Percentiles rank a stretch among this genome's conserved stretches.
Evolutionary conservation across 305 asterid species (phyloP).

Genomic region (Ruellia speciosa): DNA sequence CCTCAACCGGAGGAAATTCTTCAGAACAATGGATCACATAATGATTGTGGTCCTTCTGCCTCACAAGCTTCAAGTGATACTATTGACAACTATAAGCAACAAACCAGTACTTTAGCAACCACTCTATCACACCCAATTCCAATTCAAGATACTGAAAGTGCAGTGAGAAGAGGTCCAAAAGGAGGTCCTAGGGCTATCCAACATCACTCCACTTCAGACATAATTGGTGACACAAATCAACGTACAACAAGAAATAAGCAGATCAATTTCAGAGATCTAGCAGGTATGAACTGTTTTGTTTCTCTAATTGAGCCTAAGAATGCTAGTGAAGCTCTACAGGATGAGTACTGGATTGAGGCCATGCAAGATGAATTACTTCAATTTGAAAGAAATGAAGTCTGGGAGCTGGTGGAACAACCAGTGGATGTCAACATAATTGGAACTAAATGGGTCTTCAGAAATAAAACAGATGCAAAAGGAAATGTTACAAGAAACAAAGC

Average conservation of each 20-base stretch:
- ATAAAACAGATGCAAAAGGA: background rate
- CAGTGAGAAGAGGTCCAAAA: too few relatives aligned
- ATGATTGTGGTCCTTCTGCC: too few relatives aligned
- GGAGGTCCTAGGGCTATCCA: too few relatives aligned
- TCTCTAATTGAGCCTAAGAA: background rate
- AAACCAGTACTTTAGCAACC: too few relatives aligned
- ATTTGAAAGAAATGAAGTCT: background rate
- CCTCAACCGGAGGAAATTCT: too few relatives aligned
- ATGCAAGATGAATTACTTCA: background rate
- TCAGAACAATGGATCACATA: too few relatives aligned
- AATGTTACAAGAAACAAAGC: background rate
- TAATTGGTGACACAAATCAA: background rate
- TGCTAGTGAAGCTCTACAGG: background rate
- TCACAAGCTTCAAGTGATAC: too few relatives aligned
- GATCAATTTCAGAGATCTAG: background rate
- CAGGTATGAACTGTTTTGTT: background rate
- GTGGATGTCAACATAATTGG: background rate
- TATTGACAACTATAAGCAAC: too few relatives aligned
- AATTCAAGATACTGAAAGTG: too few relatives aligned
- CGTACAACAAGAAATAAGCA: background rate
- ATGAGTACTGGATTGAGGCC: background rate
- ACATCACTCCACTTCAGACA: background rate
- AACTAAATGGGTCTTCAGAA: background rate
- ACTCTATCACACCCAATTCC: too few relatives aligned
- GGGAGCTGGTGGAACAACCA: background rate